Base-by-base conservation (phyloP, 2,329 filamentous ascomycete species). In the Alternaria solani region DNA sequence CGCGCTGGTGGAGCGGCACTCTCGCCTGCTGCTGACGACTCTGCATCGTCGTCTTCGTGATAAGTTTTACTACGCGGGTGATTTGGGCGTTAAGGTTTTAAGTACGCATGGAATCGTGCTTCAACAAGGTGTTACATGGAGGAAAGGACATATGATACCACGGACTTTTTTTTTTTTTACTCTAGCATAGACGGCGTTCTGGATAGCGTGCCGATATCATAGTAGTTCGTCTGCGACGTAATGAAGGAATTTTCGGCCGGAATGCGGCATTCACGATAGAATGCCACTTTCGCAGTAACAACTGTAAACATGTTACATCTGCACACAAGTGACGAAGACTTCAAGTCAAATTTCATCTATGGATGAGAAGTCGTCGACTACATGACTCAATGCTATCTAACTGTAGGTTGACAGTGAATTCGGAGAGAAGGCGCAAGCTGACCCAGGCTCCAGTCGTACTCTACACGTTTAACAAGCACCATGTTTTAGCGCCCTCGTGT, bases 41-140 rank as follows among this genome's bases (percentile, higher is more conserved):
- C 70, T 44, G 64, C 67, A n/a, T 70, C 70, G 4, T 70, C 70
- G 25, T 75, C 72, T 39, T 70, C 73, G 14, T 75, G 55, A 58
- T 26, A 14, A 30, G 25, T 30, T 51, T 18, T 41, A 47, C 42
- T 36, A 32, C 12, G 32, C 12, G 20, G 28, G 47, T 47, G 20
- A 23, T 34, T 51, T n/a, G 9, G 36, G 54, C 54, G 54, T 51
- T 42, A 14, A n/a, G 25, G 9, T 30, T 18, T 32, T n/a, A 7
- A 20, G 18, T 23, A 18, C 5, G 41, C n/a, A 38, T 12, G 26
- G 2, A 18, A 44, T 9, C 28, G 20, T 30, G 36, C 20, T 25
- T 30, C 38, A 16, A 23, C 20, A 36, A 4, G 41, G 48, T 32
- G 8, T 51, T 57, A 41, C n/a, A 16, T 14, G 32, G 32, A 51